phyloP scores from a whole-genome alignment of 2,329 filamentous ascomycete genomes.

The Ceratocystis colombiana region DNA sequence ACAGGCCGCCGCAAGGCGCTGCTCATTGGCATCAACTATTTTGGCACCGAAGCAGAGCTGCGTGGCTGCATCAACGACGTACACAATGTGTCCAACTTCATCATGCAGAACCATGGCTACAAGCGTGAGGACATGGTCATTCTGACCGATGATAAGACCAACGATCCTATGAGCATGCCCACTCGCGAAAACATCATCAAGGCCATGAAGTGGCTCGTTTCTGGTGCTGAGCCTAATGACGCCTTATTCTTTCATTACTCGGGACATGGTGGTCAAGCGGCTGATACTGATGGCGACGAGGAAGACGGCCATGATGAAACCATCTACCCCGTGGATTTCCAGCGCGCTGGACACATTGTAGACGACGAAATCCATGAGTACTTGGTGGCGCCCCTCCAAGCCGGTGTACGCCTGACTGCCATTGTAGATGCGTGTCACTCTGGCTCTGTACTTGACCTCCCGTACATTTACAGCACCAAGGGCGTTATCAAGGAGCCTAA shows the following conservation, averaged over 20 bases:
- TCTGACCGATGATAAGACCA: conserved; percentile 62
- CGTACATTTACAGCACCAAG: conserved; percentile 72
- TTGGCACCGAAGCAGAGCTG: conserved; percentile 60
- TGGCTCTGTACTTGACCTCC: conserved; percentile 64
- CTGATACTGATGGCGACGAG: conserved; percentile 64
- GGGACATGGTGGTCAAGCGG: conserved; percentile 65
- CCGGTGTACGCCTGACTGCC: conserved; percentile 74
- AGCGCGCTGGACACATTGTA: conserved; percentile 59
- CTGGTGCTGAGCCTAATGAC: conserved; percentile 61
- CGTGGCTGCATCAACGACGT: conserved; percentile 73
- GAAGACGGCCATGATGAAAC: conserved; percentile 69
- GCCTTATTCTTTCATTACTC: conserved; percentile 70
- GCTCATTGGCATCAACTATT: conserved; percentile 73
- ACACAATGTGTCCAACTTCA: conserved; percentile 62
- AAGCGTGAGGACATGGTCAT: conserved; percentile 72
- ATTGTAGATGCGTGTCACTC: conserved; percentile 79
- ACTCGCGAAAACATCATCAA: conserved; percentile 67
- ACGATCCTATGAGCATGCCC: conserved; percentile 58
- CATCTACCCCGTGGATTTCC: conserved; percentile 68
- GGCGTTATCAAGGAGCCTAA: conserved; percentile 73
- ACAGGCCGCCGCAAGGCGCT: conserved; percentile 63
- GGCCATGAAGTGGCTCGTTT: conserved; percentile 67
- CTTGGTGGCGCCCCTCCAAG: conserved; percentile 64
- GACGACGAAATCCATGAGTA: conserved; percentile 70
- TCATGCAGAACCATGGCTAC: conserved; percentile 59